These are phyloP conservation scores for Yamagishiella unicocca DNA, from an alignment of 139 green algal species.

Conservation along the genomic window DNA sequence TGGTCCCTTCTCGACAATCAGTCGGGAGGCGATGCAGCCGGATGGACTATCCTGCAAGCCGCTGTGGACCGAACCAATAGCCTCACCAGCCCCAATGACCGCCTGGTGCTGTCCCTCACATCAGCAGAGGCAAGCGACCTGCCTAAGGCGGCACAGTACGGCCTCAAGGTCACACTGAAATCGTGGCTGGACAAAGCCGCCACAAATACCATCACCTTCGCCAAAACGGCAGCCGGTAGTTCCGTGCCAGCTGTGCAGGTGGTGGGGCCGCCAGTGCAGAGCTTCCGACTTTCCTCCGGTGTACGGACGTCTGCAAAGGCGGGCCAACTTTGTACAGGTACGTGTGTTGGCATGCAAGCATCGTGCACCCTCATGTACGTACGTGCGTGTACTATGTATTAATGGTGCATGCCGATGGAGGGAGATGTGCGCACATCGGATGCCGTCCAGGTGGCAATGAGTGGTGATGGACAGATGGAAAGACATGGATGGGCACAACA, in stretches of 20 bases:
- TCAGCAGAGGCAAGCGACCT: background rate
- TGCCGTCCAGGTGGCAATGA: no score
- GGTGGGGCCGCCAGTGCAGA: background rate
- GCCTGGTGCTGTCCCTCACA: background rate
- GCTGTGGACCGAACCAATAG: background rate
- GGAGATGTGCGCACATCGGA: no score
- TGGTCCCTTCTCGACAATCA: background rate
- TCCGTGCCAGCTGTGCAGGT: background rate
- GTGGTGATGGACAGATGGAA: no score
- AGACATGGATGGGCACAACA: no score
- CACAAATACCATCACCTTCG: background rate
- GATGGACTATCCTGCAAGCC: background rate
- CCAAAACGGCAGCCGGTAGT: background rate
- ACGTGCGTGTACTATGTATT: no score
- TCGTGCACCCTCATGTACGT: no score
- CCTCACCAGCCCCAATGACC: background rate
- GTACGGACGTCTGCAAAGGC: background rate
- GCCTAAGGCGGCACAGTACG: background rate
- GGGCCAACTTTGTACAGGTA: background rate
- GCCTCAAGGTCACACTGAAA: background rate
- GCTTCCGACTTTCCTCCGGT: background rate
- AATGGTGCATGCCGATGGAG: no score
- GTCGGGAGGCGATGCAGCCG: no score
- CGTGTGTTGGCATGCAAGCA: no score
- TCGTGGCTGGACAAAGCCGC: slow-evolving; percentile 32